Evolutionary conservation across 2,329 filamentous ascomycete species (phyloP).

Genomic region (Alternaria arborescens): DNA sequence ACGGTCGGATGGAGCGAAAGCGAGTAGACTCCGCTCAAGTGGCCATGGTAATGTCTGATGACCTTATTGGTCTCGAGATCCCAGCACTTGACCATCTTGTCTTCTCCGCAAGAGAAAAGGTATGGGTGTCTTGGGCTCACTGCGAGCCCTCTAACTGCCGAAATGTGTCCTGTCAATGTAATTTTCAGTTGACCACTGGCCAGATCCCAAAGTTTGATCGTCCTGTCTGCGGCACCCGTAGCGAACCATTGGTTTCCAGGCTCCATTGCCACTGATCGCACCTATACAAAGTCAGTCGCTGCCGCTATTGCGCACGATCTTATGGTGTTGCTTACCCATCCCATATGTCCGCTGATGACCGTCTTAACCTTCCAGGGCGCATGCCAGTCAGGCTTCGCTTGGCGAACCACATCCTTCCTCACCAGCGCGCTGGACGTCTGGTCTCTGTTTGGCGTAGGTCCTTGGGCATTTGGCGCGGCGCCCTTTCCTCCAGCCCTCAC

Average conservation of each 20-base stretch:
- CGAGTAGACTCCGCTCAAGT: conserved; percentile 94
- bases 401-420: conserved; percentile 69
- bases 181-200: conserved; percentile 70
- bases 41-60: conserved; percentile 84
- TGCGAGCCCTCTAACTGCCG: conserved; percentile 70
- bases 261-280: conserved; percentile 76
- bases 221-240: conserved; percentile 87
- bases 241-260: conserved; percentile 98
- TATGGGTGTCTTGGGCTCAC: conserved; percentile 95
- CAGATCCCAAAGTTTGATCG: conserved; percentile 97
- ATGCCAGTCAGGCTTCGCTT: conserved; percentile 91
- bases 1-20: conserved; percentile 92
- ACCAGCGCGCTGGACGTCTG: conserved; percentile 66
- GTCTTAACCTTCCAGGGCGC: conserved; percentile 98
- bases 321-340: conserved; percentile 71
- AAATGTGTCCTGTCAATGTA: conserved; percentile 44
- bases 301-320: not conserved
- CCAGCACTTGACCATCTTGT: conserved; percentile 99
- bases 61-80: conserved; percentile 99
- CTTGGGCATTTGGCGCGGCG: conserved; percentile 63
- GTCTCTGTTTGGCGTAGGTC: conserved; percentile 61
- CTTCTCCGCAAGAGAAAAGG: conserved; percentile 95
- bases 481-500: conserved; percentile 59
- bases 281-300: conserved; percentile 68
- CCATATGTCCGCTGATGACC: conserved; percentile 94